These are phyloP conservation scores for Sporothrix euskadiensis DNA, from an alignment of 2,329 filamentous ascomycete species.

Conservation along the genomic window DNA sequence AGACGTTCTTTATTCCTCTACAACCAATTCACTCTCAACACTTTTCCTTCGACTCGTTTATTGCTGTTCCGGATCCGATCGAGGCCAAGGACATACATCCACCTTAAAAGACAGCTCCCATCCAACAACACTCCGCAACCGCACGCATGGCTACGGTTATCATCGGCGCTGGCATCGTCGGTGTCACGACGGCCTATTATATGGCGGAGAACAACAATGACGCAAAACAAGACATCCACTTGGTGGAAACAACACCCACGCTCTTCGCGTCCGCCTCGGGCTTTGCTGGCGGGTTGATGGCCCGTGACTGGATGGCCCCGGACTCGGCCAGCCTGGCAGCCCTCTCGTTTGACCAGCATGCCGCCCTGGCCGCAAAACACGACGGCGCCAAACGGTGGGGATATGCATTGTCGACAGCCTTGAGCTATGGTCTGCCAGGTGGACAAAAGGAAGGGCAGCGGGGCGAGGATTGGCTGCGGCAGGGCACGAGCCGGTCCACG, in stretches of 20 bases:
- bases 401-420: slow-evolving; percentile 56
- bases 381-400: slow-evolving; percentile 57
- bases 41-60: not conserved
- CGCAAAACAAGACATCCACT: slow-evolving; percentile 43
- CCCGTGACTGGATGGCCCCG: slow-evolving; percentile 69
- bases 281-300: slow-evolving; percentile 72
- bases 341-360: slow-evolving; percentile 70
- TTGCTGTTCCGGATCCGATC: slow-evolving; percentile 3
- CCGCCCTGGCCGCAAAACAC: slow-evolving; percentile 60
- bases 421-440: slow-evolving; percentile 49
- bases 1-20: too few species aligned
- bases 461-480: slow-evolving; percentile 65
- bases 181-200: slow-evolving; percentile 70
- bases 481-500: slow-evolving; percentile 41
- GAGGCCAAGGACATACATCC: not conserved
- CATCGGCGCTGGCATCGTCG: slow-evolving; percentile 69
- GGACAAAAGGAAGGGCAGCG: slow-evolving; percentile 27
- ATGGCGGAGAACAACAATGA: slow-evolving; percentile 54
- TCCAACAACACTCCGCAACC: not conserved
- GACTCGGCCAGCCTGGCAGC: slow-evolving; percentile 57
- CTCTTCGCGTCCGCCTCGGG: slow-evolving; percentile 75
- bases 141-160: slow-evolving; percentile 60
- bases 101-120: not conserved
- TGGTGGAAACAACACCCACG: slow-evolving; percentile 50
- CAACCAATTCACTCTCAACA: too few species aligned